Base-by-base conservation (phyloP, 2,329 filamentous ascomycete genomes). In the Ceratocystis lukuohia region DNA sequence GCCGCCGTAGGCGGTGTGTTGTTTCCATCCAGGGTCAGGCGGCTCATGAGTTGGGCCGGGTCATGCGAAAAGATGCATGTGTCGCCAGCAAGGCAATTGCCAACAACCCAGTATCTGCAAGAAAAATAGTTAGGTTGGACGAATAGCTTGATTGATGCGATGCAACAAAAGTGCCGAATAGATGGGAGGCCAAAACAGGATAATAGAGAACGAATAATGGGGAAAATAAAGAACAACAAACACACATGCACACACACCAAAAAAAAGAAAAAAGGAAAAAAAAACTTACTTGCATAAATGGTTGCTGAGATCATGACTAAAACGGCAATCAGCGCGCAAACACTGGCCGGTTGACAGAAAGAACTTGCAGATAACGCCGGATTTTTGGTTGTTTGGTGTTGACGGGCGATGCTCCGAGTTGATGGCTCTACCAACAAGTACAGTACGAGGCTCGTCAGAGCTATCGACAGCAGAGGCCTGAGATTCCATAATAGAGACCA, bases 31-130 rank as follows among this genome's bases (percentile, higher is more conserved):
- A 96, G 77, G 41, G 82, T 85, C 69, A 99, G 82, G 71, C 89
- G 89, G 72, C 88, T 91, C 77, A 96, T 85, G 15, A 96, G 82
- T 70, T 91, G 84, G 1, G 91, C 85, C 1, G 94, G 94, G 71
- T 99, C 94, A 75, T 99, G 94, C 15, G 93, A 97, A 78, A 99
- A 99, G 68, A 96, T 90, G 75, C 94, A 99, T 2, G 91, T 92
- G 67, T 91, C 88, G 45, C 94, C 93, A 22, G 94, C 94, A 44
- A 99, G 82, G 74, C 94, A 99, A 72, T 93, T 96, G 1, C 94
- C 94, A 78, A 91, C 91, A 65, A 99, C 82, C 90, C 92, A 99
- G 75, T 97, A 97, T 74, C 89, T 94, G 72, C 57, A 69, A 20
- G 67, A 62, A 22, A 67, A 61, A 64, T 66, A 12, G 33, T 37